Conservation (phyloP, 768 basidiomycete genomes). For the Collybia mongolica region DNA sequence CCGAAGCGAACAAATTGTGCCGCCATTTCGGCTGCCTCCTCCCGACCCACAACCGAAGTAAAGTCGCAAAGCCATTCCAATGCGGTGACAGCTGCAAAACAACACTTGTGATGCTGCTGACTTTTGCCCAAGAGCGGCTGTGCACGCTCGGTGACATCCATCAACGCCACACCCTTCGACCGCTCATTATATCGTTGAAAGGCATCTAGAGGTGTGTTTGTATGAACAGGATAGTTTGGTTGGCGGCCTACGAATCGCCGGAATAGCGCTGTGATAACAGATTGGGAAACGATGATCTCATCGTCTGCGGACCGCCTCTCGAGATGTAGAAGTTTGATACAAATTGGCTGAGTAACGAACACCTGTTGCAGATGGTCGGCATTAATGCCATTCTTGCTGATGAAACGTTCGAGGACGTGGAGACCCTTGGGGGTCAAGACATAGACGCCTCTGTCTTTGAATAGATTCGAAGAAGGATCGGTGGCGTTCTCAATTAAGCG, state of each 20-base stretch:
- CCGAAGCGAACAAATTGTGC: constrained; percentile 98
- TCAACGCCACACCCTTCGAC: constrained; percentile 68
- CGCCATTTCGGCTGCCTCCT: constrained; percentile 97
- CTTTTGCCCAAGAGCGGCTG: constrained; percentile 51
- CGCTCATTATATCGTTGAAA: constrained; percentile 79
- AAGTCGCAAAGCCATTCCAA: constrained; percentile 98
- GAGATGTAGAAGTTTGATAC: constrained; percentile 96
- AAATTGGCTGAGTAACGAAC: constrained; percentile 91
- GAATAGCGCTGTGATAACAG: constrained; percentile 93
- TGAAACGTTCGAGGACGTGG: constrained; percentile 98
- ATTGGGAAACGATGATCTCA: constrained; percentile 94
- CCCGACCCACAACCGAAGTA: constrained; percentile 91
- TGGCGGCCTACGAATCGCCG: constrained; percentile 89
- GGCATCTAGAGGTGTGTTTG: constrained; percentile 50
- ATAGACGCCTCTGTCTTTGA: constrained; percentile 98
- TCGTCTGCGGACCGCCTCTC: constrained; percentile 92
- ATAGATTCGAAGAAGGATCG: constrained; percentile 82
- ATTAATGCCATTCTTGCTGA: constrained; percentile 98
- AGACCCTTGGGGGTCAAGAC: constrained; percentile 96
- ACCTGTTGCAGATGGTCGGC: constrained; percentile 89
- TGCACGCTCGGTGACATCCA: constrained; percentile 69
- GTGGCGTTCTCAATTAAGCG: constrained; percentile 96
- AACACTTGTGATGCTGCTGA: constrained; percentile 56
- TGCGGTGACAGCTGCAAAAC: constrained; percentile 84
- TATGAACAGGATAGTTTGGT: constrained; percentile 70